Base-by-base conservation (phyloP, 345 rosid genomes). In the Erysimum cheiranthoides region DNA sequence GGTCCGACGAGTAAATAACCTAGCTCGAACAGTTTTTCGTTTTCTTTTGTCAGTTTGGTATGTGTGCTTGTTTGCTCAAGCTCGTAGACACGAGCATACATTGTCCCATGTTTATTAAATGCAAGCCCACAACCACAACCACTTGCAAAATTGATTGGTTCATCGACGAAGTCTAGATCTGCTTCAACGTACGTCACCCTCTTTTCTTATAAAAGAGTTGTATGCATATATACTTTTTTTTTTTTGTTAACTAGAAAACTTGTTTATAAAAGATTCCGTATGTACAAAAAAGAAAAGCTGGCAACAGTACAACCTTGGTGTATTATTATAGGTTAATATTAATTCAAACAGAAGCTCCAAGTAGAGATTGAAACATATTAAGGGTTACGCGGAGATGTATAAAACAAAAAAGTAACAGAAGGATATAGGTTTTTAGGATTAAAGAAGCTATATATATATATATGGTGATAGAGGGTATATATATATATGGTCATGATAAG, bases 401-500 rank as follows among this genome's bases (percentile, higher is more conserved):
- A 36, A 10, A 61, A 51, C 50, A 38, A 39, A 35, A 74, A 56
- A 32, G 64, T 46, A 65, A 57, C 34, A 32, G 2, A 35, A 54
- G 46, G 30, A 39, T 43, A 9, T 31, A 53, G 38, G 46, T 32
- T 53, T 53, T 66, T 38, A 47, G 66, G 68, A 59, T 21, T 68
- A 50, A 51, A 42, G 31, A 61, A 25, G 69, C 56, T 75, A 66
- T 6, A 34, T 74, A 68, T 6, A 34, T 74, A 68, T 40, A 39
- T 59, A 21, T 59, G 79, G 40, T 43, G 70, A 53, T 6, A 47
- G 53, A 30, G 28, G 30, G 36, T 43, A 51, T n/a, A n/a, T n/a
- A n/a, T n/a, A n/a, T 46, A 38, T 13, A 62, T 25, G 40, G 68
- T 77, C 80, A 77, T 64, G 72, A 71, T 10, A 71, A 71, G 72